These are phyloP conservation scores for Penicillium sp. DNA, from an alignment of 2,329 filamentous ascomycete species.

Conservation along the genomic window DNA sequence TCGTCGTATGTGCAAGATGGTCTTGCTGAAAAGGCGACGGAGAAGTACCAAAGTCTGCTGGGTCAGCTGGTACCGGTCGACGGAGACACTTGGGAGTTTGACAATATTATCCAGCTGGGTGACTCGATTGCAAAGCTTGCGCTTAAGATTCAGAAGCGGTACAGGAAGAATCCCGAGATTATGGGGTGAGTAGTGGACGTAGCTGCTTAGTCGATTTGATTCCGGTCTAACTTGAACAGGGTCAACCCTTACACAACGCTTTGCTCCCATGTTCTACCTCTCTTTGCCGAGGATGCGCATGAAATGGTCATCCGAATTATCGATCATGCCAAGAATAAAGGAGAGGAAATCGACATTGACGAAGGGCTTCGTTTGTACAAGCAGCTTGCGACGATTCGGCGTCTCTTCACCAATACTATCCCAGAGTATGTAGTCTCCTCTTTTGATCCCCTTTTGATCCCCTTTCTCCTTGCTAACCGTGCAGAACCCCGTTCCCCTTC, in stretches of 20 bases:
- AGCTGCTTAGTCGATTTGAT: neutral
- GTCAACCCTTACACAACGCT: conserved; percentile 71
- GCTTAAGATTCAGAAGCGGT: conserved; percentile 89
- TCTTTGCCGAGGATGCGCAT: conserved; percentile 85
- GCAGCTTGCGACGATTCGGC: conserved; percentile 81
- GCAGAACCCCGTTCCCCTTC: conserved; percentile 73
- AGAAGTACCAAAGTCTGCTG: conserved; percentile 79
- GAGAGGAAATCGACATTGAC: conserved; percentile 78
- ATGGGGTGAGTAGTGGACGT: conserved; percentile 62
- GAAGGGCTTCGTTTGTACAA: conserved; percentile 95
- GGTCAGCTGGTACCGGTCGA: conserved; percentile 78
- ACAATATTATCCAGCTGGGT: conserved; percentile 85
- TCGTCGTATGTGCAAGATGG: conserved; percentile 72
- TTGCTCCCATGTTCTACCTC: conserved; percentile 81
- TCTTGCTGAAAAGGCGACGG: conserved; percentile 72
- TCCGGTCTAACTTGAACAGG: conserved; percentile 31
- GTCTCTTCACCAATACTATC: conserved; percentile 76
- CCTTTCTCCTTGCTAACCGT: conserved; percentile 15
- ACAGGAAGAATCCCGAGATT: conserved; percentile 82
- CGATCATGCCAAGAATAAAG: conserved; percentile 68
- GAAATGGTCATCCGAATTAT: conserved; percentile 84
- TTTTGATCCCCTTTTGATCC: no score
- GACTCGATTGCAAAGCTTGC: conserved; percentile 83
- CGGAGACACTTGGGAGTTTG: conserved; percentile 86
- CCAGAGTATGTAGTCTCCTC: conserved; percentile 56